Evolutionary conservation across 176 grass and related monocot genomes (phyloP).

Genomic region (Carex pumila): DNA sequence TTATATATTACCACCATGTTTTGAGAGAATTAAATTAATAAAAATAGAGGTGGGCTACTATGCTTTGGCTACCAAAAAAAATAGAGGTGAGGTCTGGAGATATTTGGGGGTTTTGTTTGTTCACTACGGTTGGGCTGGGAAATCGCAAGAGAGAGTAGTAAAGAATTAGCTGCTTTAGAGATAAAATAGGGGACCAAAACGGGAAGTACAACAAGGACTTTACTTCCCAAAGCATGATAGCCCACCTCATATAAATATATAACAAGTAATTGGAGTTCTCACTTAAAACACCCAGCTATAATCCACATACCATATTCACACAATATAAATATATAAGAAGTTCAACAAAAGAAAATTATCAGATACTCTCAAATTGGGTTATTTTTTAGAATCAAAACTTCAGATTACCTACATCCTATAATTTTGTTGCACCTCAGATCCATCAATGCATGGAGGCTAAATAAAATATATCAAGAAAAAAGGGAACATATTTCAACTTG

Average conservation of each 20-base stretch:
- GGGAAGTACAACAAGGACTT: too few relatives aligned
- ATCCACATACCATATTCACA: neutral
- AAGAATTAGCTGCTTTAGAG: too few relatives aligned
- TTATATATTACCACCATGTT: neutral
- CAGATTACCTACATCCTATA: neutral
- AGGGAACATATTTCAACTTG: neutral
- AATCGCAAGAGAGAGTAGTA: too few relatives aligned
- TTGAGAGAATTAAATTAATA: neutral
- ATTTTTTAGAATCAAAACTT: neutral
- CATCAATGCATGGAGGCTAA: neutral
- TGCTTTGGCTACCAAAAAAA: too few relatives aligned
- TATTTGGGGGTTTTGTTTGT: too few relatives aligned
- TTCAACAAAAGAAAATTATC: neutral
- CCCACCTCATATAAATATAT: too few relatives aligned
- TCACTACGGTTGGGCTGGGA: too few relatives aligned
- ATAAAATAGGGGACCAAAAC: too few relatives aligned
- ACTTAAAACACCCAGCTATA: neutral
- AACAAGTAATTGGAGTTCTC: neutral
- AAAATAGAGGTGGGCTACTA: too few relatives aligned
- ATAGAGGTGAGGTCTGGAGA: too few relatives aligned
- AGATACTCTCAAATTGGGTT: neutral
- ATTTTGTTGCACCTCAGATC: neutral
- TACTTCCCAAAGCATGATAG: too few relatives aligned
- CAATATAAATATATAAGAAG: neutral
- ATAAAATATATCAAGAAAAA: slow-evolving; percentile 1